Evolutionary conservation across 257 asterid species (phyloP), one percentile per base, ranked within the genome.

Genomic region (Solanum rostratum): DNA sequence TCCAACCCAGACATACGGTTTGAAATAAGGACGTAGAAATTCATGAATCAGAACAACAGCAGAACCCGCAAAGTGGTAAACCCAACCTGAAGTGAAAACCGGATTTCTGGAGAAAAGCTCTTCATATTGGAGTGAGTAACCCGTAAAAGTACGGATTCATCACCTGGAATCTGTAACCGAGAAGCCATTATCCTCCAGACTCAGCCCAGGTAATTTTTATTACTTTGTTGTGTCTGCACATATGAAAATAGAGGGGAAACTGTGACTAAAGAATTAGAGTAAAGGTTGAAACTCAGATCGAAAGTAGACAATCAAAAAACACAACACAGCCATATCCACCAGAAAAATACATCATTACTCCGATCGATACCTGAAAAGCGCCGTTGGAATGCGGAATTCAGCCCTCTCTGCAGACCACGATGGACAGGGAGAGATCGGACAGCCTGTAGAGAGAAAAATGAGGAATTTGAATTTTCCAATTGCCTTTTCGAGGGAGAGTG

Each of bases 121-220:
- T 96, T 96, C 88, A 96, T 92, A 91, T 96, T 96, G 68, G 97
- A 92, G 86, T 96, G 99, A 62, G 98, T 92, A 68, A 92, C 86
- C 2, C 90, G 93, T 85, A 95, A 73, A 59, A 90, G 91, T 86
- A 96, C 93, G 3, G 97, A 92, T 27, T 94, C 98, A 85, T 96
- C 98, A 29, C 92, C 97, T 62, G 87, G 87, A 81, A 96, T 86
- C 59, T 93, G 98, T 73, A 94, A 84, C 85, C 88, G 88, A 52
- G 91, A 91, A 33, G 90, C 90, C 98, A 93, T 94, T 65, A 86
- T 84, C 85, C 84, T 82, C 43, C 16, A 30, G 30, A 66, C 49
- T 66, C 10, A 16, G 7, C 45, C 46, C 78, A 18, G 29, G 16
- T 65, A 13, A 6, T 65, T 29, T 14, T 10, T 15, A 5, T 8